These are phyloP conservation scores for Neodidymelliopsis sp. DNA, from an alignment of 2,329 filamentous ascomycete species.

Conservation along the genomic window DNA sequence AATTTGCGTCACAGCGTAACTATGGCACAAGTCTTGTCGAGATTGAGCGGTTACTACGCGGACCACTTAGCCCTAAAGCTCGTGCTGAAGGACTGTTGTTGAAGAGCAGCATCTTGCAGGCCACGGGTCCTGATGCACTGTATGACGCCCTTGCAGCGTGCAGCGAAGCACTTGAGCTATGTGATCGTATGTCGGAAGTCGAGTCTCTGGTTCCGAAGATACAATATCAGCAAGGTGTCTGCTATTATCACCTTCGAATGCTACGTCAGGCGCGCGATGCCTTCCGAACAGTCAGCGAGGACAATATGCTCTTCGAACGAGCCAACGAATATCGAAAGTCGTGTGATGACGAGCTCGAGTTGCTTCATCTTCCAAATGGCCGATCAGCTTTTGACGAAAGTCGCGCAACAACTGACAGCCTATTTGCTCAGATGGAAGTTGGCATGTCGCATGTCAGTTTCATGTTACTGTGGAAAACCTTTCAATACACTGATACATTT, in stretches of 20 bases:
- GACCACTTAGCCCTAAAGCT: conserved; percentile 33
- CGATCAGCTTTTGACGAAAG: conserved; percentile 42
- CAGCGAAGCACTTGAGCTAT: conserved; percentile 42
- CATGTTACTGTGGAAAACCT: no score
- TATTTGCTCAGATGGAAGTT: conserved; percentile 27
- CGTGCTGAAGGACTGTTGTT: conserved; percentile 40
- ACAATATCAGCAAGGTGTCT: conserved; percentile 37
- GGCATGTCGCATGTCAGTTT: conserved; percentile 22
- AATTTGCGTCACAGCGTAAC: conserved; percentile 26
- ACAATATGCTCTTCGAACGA: conserved; percentile 18
- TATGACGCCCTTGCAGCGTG: conserved; percentile 42
- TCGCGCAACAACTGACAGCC: conserved; percentile 27
- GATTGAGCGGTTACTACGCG: conserved; percentile 35
- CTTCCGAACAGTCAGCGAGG: conserved; percentile 22
- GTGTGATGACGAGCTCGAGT: conserved; percentile 31
- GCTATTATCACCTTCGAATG: conserved; percentile 34
- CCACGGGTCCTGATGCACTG: conserved; percentile 31
- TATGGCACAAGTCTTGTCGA: conserved; percentile 35
- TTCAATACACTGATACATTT: conserved; percentile 5
- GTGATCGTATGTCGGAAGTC: conserved; percentile 30
- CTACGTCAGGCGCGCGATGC: conserved; percentile 32
- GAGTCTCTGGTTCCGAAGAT: conserved; percentile 32
- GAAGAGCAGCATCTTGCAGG: conserved; percentile 38
- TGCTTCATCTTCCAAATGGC: conserved; percentile 19
- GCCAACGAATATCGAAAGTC: conserved; percentile 24